Percentiles rank a stretch among this genome's conserved stretches.
phyloP scores from a whole-genome alignment of 116 monocot genomes.

The Trichopus zeylanicus region DNA sequence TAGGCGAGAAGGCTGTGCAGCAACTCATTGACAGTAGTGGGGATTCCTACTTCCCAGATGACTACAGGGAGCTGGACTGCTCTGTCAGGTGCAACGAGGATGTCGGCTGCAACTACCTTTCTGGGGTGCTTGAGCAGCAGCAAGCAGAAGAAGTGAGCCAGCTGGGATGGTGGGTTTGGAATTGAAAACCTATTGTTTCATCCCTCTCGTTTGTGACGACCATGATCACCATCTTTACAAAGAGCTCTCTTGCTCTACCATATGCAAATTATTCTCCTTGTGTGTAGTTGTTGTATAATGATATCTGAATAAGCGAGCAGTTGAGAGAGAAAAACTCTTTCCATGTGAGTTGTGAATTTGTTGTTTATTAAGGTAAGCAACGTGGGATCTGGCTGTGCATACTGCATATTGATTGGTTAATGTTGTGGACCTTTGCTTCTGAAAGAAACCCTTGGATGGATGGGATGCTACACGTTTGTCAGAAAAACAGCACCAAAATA shows the following conservation, averaged over 20 bases:
- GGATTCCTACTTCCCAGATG: slow-evolving; percentile 37
- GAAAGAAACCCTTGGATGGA: too few species aligned
- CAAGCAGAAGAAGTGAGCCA: slow-evolving; percentile 8
- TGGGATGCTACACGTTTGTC: too few species aligned
- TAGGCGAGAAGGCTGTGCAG: slow-evolving; percentile 18
- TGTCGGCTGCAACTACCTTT: slow-evolving; percentile 33
- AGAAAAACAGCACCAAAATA: too few species aligned
- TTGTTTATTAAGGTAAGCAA: not conserved
- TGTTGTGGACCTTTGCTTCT: not conserved
- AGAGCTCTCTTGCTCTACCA: not conserved
- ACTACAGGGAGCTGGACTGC: slow-evolving; percentile 7
- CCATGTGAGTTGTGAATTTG: not conserved
- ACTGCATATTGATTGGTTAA: not conserved
- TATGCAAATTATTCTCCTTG: not conserved
- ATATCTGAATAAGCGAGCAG: not conserved
- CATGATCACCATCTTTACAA: not conserved
- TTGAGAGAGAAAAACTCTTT: not conserved
- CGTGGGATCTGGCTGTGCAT: not conserved
- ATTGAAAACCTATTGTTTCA: not conserved
- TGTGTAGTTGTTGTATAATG: not conserved
- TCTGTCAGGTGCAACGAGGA: slow-evolving; percentile 28
- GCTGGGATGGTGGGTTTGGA: not conserved
- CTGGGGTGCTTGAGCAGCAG: not conserved
- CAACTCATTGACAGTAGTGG: slow-evolving; percentile 30
- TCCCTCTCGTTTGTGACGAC: not conserved